Evolutionary conservation across 2,329 filamentous ascomycete genomes (phyloP), one percentile per base, ranked within the genome.

Genomic region (Madurella mycetomatis): DNA sequence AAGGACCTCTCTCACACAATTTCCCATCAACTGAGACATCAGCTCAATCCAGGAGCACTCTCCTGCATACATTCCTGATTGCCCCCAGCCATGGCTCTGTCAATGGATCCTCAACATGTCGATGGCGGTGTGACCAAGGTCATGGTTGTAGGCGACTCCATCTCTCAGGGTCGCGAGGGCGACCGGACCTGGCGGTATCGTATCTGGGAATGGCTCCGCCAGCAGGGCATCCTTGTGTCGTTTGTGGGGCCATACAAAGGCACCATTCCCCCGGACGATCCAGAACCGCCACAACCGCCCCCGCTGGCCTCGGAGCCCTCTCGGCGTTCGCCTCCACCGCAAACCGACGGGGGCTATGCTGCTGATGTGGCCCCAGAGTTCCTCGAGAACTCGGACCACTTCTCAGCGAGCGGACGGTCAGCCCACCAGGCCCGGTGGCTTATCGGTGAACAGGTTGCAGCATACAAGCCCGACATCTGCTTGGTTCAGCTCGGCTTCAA

Each of bases 101-200:
- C 25, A 7, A 7, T 25, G 25, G 25, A 25, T 7, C 34, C 4
- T 11, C 11, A 37, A 37, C 2, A 11, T 37, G 34, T 11, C 13
- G 11, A 37, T 12, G 34, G 11, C 13, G 4, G 53, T 51, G 40
- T 11, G 40, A 32, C 50, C 46, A 59, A 49, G 40, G 49, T 71
- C 37, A 66, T 74, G 63, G 60, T 72, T 8, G 65, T 71, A 7
- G 71, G 72, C 46, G 70, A 73, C 57, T 72, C 70, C 16, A 73
- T 74, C 50, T 63, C 67, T 2, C 69, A 72, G 32, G 72, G 72
- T 12, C 58, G 56, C 19, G 70, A 74, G 53, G 71, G 69, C 31
- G 72, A 75, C 56, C 72, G 64, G 49, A 75, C 72, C 9, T 75
- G 73, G 73, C 66, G 73, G 9, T 76, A 70, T 48, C 66, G 72